Evolutionary conservation across 176 grass and related monocot species (phyloP).

Genomic region (Aechmea fasciata): DNA sequence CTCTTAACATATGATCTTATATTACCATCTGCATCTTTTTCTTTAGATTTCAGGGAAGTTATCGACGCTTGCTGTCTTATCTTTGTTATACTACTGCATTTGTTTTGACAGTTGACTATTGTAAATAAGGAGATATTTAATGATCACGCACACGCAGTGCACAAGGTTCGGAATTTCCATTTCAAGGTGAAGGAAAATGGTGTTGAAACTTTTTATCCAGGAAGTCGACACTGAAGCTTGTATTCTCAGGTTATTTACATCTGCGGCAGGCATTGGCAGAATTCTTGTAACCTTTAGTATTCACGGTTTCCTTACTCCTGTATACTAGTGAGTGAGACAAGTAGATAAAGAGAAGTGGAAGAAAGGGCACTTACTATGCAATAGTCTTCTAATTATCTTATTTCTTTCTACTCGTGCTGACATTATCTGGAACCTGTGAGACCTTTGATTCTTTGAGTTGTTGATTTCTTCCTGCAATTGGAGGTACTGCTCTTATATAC

Average conservation of each 20-base stretch:
- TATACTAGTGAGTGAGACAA: too few relatives aligned
- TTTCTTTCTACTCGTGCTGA: too few relatives aligned
- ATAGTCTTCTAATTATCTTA: too few relatives aligned
- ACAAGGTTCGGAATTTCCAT: slow-evolving; percentile 73
- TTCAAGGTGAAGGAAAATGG: slow-evolving; percentile 80
- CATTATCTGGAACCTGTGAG: too few relatives aligned
- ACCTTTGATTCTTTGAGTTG: too few relatives aligned
- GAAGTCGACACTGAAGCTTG: slow-evolving; percentile 38
- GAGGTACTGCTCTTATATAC: too few relatives aligned
- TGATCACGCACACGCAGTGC: slow-evolving; percentile 22
- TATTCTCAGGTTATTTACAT: background rate
- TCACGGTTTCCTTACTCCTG: too few relatives aligned
- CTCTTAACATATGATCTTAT: background rate
- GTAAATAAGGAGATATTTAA: slow-evolving; percentile 40
- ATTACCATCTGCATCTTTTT: background rate
- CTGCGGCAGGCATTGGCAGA: background rate
- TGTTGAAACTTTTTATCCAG: slow-evolving; percentile 70
- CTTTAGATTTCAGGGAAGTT: background rate
- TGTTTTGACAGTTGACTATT: slow-evolving; percentile 43
- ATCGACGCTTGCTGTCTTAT: background rate
- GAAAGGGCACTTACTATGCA: too few relatives aligned
- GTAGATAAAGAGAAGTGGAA: too few relatives aligned
- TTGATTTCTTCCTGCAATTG: too few relatives aligned
- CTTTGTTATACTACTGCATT: background rate
- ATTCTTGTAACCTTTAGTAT: too few relatives aligned